Evolutionary conservation across 2,329 filamentous ascomycete genomes (phyloP), one percentile per base, ranked within the genome.

Genomic region (Colletotrichum sublineola): DNA sequence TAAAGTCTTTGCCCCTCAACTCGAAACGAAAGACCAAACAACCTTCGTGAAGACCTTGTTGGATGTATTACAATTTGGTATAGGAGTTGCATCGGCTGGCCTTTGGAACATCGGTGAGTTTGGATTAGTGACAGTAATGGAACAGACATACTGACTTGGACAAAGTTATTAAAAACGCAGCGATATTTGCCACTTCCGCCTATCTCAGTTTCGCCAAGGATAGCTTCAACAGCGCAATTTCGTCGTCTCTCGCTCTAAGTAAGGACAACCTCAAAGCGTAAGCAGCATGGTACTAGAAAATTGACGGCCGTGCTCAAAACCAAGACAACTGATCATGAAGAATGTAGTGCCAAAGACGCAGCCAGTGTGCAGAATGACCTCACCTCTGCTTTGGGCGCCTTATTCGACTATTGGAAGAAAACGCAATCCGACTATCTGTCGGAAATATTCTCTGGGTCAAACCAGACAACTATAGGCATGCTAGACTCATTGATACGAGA

Each of bases 381-480:
- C 18, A n/a, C 63, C 0, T 24, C 68, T 2, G 40, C 63, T 0
- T 48, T 70, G 63, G 63, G 63, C 3, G 36, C 44, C 3, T n/a
- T 67, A 2, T 67, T 70, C 46, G 63, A 70, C 40, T 40, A 61
- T 5, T 61, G 68, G 68, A 70, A 67, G 18, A 70, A 70, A 4
- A 70, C 68, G 15, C 68, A 67, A 9, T 6, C 29, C 1, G 67
- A 31, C 3, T 69, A 50, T 1, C 14, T 67, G 9, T 67, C 68
- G 3, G 36, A 55, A 0, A n/a, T 67, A 2, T 70, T 70, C 5
- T 67, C 68, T 1, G 55, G 68, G 7, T 61, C 55, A 3, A 55
- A 67, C 3, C n/a, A 46, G 15, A 42, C 55, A 6, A 61, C 68
- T 0, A 33, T 67, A 9, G 36, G 1, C n/a, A 67, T 70, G 68